These are phyloP conservation scores for Phanerochaete carnosa DNA, from an alignment of 768 basidiomycete species.

Conservation along the genomic window DNA sequence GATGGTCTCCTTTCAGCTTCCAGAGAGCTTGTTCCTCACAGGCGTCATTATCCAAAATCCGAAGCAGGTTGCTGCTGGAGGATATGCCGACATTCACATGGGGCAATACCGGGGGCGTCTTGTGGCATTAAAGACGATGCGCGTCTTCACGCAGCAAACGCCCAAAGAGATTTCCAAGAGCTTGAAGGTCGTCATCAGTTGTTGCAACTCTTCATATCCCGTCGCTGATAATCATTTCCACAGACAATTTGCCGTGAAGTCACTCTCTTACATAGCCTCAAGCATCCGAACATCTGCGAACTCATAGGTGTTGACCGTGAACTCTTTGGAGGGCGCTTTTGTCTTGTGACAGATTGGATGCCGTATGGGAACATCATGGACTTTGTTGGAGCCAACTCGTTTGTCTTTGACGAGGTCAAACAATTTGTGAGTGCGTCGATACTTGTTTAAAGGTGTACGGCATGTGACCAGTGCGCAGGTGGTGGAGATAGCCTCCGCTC, in stretches of 20 bases:
- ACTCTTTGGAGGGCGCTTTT: neutral
- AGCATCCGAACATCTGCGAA: neutral
- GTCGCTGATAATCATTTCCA: no score
- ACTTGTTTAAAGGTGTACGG: no score
- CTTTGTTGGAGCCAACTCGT: neutral
- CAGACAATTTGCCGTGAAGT: constrained; percentile 2
- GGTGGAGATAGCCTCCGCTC: constrained; percentile 1
- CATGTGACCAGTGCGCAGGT: neutral
- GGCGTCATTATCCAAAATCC: neutral
- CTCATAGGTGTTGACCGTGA: neutral
- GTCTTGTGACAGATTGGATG: constrained; percentile 9
- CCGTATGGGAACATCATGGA: constrained; percentile 5
- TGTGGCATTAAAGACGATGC: constrained; percentile 1
- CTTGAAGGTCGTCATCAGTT: neutral
- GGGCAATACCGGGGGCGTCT: neutral
- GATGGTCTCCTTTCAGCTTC: neutral
- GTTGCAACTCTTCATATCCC: no score
- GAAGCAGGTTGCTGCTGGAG: neutral
- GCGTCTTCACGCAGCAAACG: no score
- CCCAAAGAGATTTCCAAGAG: no score
- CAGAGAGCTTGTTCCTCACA: neutral
- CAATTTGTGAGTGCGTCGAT: neutral
- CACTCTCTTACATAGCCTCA: neutral
- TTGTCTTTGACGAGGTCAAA: neutral
- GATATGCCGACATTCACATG: neutral